phyloP scores from a whole-genome alignment of 305 asterid species.

The Withania somnifera region DNA sequence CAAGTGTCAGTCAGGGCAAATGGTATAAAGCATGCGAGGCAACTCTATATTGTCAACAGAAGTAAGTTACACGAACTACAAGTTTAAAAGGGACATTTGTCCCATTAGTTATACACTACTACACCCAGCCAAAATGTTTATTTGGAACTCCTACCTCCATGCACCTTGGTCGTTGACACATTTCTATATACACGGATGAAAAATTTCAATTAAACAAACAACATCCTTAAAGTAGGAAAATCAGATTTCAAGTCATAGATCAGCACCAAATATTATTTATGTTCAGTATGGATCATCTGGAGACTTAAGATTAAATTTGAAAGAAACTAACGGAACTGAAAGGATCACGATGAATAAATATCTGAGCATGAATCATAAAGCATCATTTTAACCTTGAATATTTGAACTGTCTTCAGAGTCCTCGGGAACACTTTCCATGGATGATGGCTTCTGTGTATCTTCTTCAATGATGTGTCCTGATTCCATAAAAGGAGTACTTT shows the following conservation, averaged over 20 bases:
- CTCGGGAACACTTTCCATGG: slow-evolving; percentile 36
- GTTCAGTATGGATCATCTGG: not conserved
- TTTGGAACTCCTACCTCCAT: not conserved
- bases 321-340: not conserved
- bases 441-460: slow-evolving; percentile 34
- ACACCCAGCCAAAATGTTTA: not conserved
- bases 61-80: not conserved
- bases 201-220: not conserved
- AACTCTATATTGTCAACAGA: not conserved
- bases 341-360: not conserved
- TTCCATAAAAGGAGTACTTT: slow-evolving; percentile 26
- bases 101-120: not conserved
- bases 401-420: slow-evolving; percentile 41
- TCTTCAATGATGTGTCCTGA: slow-evolving; percentile 30
- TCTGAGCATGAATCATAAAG: not conserved
- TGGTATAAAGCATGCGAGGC: not conserved
- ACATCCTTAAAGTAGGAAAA: not conserved
- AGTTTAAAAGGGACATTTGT: not conserved
- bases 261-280: not conserved
- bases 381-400: slow-evolving; percentile 34
- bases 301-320: not conserved
- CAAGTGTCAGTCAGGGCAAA: not conserved
- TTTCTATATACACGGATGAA: not conserved
- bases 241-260: not conserved
- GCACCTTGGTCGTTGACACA: not conserved